Evolutionary conservation across 2,329 filamentous ascomycete species (phyloP), one percentile per base, ranked within the genome.

Genomic region (Cladosporium austrohemisphaericum): DNA sequence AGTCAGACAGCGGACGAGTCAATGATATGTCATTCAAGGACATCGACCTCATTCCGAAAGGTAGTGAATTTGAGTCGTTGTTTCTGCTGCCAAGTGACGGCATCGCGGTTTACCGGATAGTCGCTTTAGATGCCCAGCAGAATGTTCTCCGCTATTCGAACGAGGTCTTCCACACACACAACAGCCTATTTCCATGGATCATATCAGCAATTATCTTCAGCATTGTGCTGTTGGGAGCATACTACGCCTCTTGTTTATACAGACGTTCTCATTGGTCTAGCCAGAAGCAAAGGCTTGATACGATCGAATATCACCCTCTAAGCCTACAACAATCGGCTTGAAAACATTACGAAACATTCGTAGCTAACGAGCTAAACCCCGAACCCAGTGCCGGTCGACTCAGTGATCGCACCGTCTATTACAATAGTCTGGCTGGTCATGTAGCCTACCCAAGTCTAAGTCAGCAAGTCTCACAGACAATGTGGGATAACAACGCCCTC

Each of bases 401-500:
- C 57, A 6, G 57, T 62, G 28, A 62, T 60, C 3, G 58, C 59
- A 20, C 59, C 60, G 52, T 63, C 58, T 8, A 60, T 54, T n/a
- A 60, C 75, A 25, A 96, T 70, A 3, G 82, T 79, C 59, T 90
- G 84, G 1, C 89, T 90, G 55, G 86, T 95, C 44, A 96, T 81
- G 66, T 87, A 95, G 65, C n/a, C n/a, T n/a, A n/a, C n/a, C n/a
- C n/a, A n/a, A n/a, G n/a, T n/a, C n/a, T n/a, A n/a, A n/a, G n/a
- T n/a, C n/a, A n/a, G n/a, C n/a, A n/a, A n/a, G n/a, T n/a, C n/a
- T n/a, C n/a, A n/a, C n/a, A n/a, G n/a, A n/a, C n/a, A n/a, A n/a
- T n/a, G n/a, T n/a, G n/a, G n/a, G n/a, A n/a, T n/a, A n/a, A n/a
- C n/a, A n/a, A n/a, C n/a, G n/a, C n/a, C n/a, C n/a, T n/a, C n/a